Conservation (phyloP, 805 yeast species). For the Yamadazyma tumulicola region DNA sequence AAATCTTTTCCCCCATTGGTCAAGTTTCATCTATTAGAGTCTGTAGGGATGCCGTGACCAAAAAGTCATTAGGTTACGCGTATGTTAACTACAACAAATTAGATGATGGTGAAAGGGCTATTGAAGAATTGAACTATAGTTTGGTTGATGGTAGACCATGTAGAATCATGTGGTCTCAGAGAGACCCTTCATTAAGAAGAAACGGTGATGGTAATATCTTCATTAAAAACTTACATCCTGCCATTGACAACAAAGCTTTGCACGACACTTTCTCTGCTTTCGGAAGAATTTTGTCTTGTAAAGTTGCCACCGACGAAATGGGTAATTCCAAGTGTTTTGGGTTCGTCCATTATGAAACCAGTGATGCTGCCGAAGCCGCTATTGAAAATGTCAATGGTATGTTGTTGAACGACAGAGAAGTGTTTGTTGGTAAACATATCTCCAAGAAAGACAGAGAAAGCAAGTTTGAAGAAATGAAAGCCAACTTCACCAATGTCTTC, state of each 20-base stretch:
- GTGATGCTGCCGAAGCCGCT: slow-evolving; percentile 90
- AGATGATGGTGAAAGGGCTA: slow-evolving; percentile 89
- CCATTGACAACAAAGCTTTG: slow-evolving; percentile 96
- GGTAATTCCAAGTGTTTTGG: slow-evolving; percentile 96
- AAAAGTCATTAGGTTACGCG: slow-evolving; percentile 96
- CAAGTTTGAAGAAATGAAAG: slow-evolving; percentile 83
- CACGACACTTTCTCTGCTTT: slow-evolving; percentile 97
- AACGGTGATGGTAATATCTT: slow-evolving; percentile 94
- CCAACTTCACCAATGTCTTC: slow-evolving; percentile 93
- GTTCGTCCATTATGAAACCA: slow-evolving; percentile 92
- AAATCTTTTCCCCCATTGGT: slow-evolving; percentile 91
- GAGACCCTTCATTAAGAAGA: slow-evolving; percentile 94
- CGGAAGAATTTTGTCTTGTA: slow-evolving; percentile 93
- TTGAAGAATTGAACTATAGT: slow-evolving; percentile 93
- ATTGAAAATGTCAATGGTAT: slow-evolving; percentile 97
- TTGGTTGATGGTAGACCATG: slow-evolving; percentile 93
- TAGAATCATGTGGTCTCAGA: slow-evolving; percentile 99
- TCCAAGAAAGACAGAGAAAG: slow-evolving; percentile 92
- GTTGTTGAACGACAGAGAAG: slow-evolving; percentile 94
- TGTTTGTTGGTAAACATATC: slow-evolving; percentile 91
- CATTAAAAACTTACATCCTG: slow-evolving; percentile 98
- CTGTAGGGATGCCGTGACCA: slow-evolving; percentile 96
- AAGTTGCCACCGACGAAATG: slow-evolving; percentile 90
- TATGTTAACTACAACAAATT: slow-evolving; percentile 91
- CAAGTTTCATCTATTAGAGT: slow-evolving; percentile 96